A percentile compares a stretch with the other conserved stretches of the same genome.
These are phyloP conservation scores for Jimgerdemannia lactiflua DNA, from an alignment of 192 early-diverging fungal species.

Conservation along the genomic window DNA sequence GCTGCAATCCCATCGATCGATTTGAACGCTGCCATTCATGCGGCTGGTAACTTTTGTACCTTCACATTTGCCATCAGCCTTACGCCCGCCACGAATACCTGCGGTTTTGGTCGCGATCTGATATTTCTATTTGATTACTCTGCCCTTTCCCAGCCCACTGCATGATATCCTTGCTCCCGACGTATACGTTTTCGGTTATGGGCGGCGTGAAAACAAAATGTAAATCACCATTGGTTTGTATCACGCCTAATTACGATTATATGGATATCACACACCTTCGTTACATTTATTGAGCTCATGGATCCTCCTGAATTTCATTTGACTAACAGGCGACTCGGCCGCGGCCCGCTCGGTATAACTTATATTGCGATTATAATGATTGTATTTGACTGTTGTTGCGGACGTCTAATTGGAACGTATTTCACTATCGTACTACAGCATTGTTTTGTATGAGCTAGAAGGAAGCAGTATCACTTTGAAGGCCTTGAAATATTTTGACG, in stretches of 20 bases:
- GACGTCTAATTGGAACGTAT: background rate
- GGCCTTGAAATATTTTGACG: constrained; percentile 33
- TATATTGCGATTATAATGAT: background rate
- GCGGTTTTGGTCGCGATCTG: background rate
- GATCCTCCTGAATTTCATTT: background rate
- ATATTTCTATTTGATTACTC: background rate
- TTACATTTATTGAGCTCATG: background rate
- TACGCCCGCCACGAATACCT: no score
- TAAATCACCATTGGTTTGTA: constrained; percentile 34
- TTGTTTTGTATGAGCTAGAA: constrained; percentile 43
- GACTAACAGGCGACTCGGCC: constrained; percentile 25
- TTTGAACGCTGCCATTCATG: constrained; percentile 45
- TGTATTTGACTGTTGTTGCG: background rate
- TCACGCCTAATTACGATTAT: background rate
- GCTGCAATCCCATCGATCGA: constrained; percentile 29
- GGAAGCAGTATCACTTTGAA: constrained; percentile 32
- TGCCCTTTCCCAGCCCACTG: constrained; percentile 30
- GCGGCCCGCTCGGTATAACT: constrained; percentile 34
- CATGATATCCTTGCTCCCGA: constrained; percentile 36
- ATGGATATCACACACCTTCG: background rate
- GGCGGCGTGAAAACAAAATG: constrained; percentile 46
- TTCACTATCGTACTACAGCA: constrained; percentile 16
- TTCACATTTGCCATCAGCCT: background rate
- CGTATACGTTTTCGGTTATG: constrained; percentile 19
- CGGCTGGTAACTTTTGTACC: constrained; percentile 24